phyloP scores from a whole-genome alignment of 257 asterid species.

The Solanum sitiens region DNA sequence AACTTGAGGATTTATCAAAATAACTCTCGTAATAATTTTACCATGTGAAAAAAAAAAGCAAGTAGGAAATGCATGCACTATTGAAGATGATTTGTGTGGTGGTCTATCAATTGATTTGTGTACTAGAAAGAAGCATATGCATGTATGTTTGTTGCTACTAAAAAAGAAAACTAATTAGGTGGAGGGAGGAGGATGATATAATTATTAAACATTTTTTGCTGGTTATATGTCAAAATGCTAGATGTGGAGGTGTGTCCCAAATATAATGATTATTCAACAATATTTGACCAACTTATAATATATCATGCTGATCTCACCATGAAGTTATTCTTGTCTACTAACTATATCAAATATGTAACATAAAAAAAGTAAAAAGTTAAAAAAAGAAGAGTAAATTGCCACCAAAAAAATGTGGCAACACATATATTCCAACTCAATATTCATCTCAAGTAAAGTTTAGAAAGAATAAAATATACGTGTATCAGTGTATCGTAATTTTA shows the following conservation, averaged over 20 bases:
- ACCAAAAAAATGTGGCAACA: background rate
- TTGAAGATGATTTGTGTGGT: background rate
- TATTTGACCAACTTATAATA: background rate
- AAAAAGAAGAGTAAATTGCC: background rate
- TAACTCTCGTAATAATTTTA: background rate
- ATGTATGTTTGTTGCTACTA: background rate
- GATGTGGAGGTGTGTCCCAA: background rate
- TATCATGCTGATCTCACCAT: background rate
- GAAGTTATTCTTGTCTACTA: background rate
- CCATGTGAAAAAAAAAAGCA: background rate
- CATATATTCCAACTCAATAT: background rate
- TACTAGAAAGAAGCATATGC: background rate
- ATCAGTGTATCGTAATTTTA: accelerated
- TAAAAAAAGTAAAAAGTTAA: background rate
- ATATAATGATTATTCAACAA: background rate
- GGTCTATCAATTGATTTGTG: background rate
- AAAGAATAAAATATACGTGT: background rate
- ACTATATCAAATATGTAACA: background rate
- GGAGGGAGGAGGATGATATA: background rate
- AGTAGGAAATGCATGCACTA: background rate
- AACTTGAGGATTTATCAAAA: background rate
- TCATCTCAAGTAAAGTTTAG: background rate
- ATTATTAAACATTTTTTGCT: background rate
- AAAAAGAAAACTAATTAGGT: background rate
- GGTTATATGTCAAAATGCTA: background rate